phyloP scores from a whole-genome alignment of 345 rosid genomes.

The Bretschneidera sinensis region DNA sequence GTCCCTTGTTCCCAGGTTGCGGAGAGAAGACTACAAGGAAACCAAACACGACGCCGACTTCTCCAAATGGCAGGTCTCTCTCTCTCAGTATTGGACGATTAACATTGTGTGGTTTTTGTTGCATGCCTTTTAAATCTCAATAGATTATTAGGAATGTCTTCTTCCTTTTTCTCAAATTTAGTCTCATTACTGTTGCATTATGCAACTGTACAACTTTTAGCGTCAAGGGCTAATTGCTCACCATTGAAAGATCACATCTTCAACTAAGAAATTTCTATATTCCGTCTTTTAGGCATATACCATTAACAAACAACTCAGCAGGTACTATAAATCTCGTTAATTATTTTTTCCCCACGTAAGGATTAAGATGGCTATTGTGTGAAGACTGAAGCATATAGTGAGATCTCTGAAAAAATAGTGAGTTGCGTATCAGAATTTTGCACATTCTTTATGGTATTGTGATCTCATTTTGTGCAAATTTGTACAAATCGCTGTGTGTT shows the following conservation, averaged over 20 bases:
- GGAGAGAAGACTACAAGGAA: slow-evolving; percentile 61
- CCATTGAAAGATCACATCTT: neutral
- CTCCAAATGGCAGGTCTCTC: slow-evolving; percentile 72
- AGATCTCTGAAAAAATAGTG: neutral
- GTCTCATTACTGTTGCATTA: neutral
- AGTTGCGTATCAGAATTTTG: neutral
- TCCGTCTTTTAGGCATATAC: too few species aligned
- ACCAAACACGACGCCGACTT: slow-evolving; percentile 71
- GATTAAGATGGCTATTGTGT: too few species aligned
- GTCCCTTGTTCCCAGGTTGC: slow-evolving; percentile 22
- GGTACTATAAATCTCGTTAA: too few species aligned
- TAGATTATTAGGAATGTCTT: neutral
- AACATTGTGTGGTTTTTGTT: too few species aligned
- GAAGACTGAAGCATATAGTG: too few species aligned
- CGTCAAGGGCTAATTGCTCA: neutral
- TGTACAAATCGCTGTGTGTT: neutral
- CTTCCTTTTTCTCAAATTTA: neutral
- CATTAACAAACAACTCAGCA: too few species aligned
- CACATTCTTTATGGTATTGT: neutral
- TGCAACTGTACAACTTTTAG: neutral
- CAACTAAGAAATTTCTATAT: neutral
- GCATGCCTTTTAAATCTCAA: too few species aligned
- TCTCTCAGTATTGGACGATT: slow-evolving; percentile 4
- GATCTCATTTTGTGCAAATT: too few species aligned
- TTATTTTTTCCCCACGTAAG: neutral